Evolutionary conservation across 495 filamentous ascomycete species (phyloP), one percentile per base, ranked within the genome.

Genomic region (Penicillium nucicola): DNA sequence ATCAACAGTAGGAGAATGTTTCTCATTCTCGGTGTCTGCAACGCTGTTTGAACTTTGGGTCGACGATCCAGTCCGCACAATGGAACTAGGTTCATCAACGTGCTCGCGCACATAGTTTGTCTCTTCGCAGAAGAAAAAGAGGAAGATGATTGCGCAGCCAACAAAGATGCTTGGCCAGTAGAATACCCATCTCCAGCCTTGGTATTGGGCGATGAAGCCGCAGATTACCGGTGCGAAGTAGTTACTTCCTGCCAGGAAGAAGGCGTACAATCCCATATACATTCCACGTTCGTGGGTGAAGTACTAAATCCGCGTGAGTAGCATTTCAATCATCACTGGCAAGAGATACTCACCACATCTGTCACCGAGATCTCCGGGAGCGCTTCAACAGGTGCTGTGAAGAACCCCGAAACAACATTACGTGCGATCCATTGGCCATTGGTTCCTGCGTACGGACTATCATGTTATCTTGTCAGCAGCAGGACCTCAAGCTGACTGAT

Each of bases 61-160:
- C 4, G 58, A 55, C 2, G 56, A 39, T 0, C 38, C 50, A 0
- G 57, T 4, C 3, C 48, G 42, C 4, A 55, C 45, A 31, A 49
- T 56, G 15, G 58, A 36, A 7, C 40, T 57, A 13, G 52, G 15
- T 14, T 38, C 40, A 31, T 46, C 45, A 15, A 49, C 36, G 1
- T 50, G 37, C 5, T 62, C 48, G 11, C 77, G 79, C 39, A 75
- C 69, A 54, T 80, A 86, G 59, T 84, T 85, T 1, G 84, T 86
- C 61, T 88, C 84, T 64, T 87, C 84, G 77, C 84, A 81, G 64
- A 84, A 82, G 65, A 85, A 82, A 67, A 84, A 84, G 0, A 85
- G 70, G 52, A 86, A 83, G 5, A 82, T 59, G 41, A 79, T 76
- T 1, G 69, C 74, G 18, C 72, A 69, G 1, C 59, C 84, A 44